phyloP scores from a whole-genome alignment of 2,329 filamentous ascomycete genomes.

The Calonectria pauciramosa region DNA sequence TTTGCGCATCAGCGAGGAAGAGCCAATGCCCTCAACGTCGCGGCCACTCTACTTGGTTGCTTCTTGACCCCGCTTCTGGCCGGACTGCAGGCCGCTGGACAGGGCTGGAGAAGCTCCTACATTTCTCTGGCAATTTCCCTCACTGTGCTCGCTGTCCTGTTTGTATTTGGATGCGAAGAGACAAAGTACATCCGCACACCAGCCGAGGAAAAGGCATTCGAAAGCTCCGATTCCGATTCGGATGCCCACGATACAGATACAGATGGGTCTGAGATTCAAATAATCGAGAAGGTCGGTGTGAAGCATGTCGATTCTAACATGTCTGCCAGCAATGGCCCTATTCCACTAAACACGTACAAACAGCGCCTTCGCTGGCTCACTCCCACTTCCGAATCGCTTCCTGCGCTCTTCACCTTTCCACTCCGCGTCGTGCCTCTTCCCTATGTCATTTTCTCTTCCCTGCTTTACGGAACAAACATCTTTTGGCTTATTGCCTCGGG shows the following conservation, averaged over 20 bases:
- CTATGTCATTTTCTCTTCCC: constrained; percentile 50
- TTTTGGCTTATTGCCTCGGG: constrained; percentile 51
- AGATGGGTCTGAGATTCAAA: too few species aligned
- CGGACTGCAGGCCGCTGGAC: not conserved
- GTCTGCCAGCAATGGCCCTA: not conserved
- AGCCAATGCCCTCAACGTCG: constrained; percentile 46
- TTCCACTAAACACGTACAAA: not conserved
- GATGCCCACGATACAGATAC: not conserved
- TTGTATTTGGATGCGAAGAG: not conserved
- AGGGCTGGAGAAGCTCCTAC: not conserved
- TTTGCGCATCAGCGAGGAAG: constrained; percentile 47
- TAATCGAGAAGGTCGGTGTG: not conserved
- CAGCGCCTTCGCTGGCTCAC: not conserved
- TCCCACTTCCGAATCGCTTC: not conserved
- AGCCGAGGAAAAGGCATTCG: too few species aligned
- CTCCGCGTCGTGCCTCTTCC: not conserved
- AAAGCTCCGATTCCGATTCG: not conserved
- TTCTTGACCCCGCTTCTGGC: not conserved
- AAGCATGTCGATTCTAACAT: not conserved
- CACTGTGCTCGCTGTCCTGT: not conserved
- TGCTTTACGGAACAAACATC: constrained; percentile 53
- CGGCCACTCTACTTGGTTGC: constrained; percentile 20
- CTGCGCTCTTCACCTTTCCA: not conserved
- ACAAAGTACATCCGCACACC: not conserved
- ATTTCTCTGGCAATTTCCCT: not conserved